Conservation (phyloP, 192 early-diverging fungal species). For the Podila horticola region DNA sequence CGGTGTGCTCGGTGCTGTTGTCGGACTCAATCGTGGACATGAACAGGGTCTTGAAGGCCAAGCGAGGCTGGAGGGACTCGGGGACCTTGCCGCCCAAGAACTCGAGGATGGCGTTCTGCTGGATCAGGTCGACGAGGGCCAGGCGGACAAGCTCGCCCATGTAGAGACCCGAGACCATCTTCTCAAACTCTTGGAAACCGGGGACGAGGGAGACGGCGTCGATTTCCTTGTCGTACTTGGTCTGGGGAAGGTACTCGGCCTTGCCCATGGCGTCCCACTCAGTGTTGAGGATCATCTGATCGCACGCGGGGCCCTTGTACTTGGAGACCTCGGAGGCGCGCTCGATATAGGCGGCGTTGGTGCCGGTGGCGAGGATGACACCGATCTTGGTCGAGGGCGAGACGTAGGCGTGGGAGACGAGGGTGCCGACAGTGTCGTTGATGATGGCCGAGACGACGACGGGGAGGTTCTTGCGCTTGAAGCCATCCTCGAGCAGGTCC, state of each 20-base stretch:
- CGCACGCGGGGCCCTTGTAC: conserved; percentile 56
- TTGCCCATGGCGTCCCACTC: conserved; percentile 92
- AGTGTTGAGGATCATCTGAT: conserved; percentile 95
- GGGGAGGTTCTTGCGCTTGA: conserved; percentile 74
- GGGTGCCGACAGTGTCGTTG: conserved; percentile 96
- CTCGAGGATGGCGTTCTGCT: conserved; percentile 79
- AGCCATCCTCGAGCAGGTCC: conserved; percentile 84
- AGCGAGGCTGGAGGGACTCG: conserved; percentile 70
- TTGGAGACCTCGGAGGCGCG: conserved; percentile 80
- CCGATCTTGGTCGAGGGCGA: conserved; percentile 84
- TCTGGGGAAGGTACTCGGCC: conserved; percentile 81
- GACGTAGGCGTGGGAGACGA: conserved; percentile 89
- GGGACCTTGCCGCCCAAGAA: conserved; percentile 72
- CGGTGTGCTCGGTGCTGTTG: conserved; percentile 63
- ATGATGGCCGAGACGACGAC: conserved; percentile 92
- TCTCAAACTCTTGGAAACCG: conserved; percentile 92
- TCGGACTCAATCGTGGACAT: conserved; percentile 75
- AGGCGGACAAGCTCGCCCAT: conserved; percentile 91
- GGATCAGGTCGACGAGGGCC: conserved; percentile 83
- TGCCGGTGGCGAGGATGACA: conserved; percentile 94
- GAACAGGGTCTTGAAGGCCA: conserved; percentile 82
- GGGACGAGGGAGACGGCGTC: conserved; percentile 84
- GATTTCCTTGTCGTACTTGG: conserved; percentile 86
- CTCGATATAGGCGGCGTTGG: conserved; percentile 97
- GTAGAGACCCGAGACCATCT: conserved; percentile 96